Evolutionary conservation across 148 eudicot genomes (phyloP), one percentile per base, ranked within the genome.

Genomic region (Fagopyrum esculentum): DNA sequence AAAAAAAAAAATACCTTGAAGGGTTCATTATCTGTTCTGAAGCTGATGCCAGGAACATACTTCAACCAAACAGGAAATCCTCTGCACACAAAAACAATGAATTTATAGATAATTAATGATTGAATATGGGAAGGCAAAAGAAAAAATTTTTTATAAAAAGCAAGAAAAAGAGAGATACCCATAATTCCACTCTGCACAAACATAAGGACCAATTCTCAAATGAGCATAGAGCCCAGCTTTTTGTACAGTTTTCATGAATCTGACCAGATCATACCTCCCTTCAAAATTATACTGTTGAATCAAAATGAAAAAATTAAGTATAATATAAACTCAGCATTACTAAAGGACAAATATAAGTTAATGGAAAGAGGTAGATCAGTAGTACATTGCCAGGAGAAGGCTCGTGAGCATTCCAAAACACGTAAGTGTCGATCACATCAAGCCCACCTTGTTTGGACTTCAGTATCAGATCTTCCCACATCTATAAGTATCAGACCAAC

Each of bases 41-140:
- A 92, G 79, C 91, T 92, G 82, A 92, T 92, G 61, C 93, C 97
- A 45, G 97, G 97, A 63, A 90, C 93, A 84, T 85, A 92, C 87
- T 92, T 92, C 73, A 92, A 82, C 97, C 97, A 92, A 66, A 92
- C 97, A 81, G 97, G 97, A 86, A 92, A 92, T 60, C 97, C 97
- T 70, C 97, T 92, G 84, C 73, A 83, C 43, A 79, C 13, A 35
- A 1, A 45, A 46, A 71, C n/a, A 71, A 46, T 26, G 46, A 69
- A 69, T 0, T 2, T 5, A 46, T 12, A 9, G 1, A 13, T 66
- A 5, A 35, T 35, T 75, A 45, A 7, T 56, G 11, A 69, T 29
- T 49, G 16, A 76, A 45, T 35, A 74, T 29, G 64, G 70, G 55
- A 77, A 13, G 35, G 22, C 48, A 72, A 45, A 11, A 69, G 8